Base-by-base conservation (phyloP, 2,329 filamentous ascomycete genomes). In the Lizonia empirigonia region DNA sequence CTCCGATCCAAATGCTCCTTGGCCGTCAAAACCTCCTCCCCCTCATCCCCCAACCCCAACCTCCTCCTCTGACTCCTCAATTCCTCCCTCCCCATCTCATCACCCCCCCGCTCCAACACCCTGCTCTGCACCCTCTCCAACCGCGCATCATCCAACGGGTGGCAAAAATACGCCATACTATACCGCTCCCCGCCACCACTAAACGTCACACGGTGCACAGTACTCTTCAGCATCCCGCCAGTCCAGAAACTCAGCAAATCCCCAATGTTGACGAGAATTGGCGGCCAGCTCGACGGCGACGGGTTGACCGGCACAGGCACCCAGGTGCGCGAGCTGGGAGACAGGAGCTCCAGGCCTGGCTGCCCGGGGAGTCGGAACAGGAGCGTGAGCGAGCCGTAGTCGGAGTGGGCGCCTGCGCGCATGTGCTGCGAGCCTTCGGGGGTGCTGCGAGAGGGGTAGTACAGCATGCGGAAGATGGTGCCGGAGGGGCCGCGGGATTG, bases 351-450 rank as follows among this genome's bases (percentile, higher is more conserved):
- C 1, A 99, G 80, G 0, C 94, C 94, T 0, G 91, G 87, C 65
- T 97, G 91, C 1, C 89, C 89, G 1, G 84, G 84, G 2, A 92
- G 83, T 60, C 94, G 91, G 78, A 99, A 97, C 9, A 97, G 82
- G 0, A 87, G 77, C 0, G 85, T 88, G 39, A 88, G 68, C 47
- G 77, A 82, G 24, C 84, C 84, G 74, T 96, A 96, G 76, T 97
- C 92, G 4, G 89, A 93, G 73, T 97, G 93, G 0, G 93, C 91
- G 50, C 93, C 94, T 6, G 93, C 93, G 22, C 93, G 87, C 54
- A 97, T 84, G 65, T 24, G 7, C 12, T 20, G 26, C 8, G 24
- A 5, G 16, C 12, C 10, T 7, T 16, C 1, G 1, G 5, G 6
- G 6, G n/a, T 7, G 16, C n/a, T 22, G 26, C 3, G 38, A 8